phyloP scores from a whole-genome alignment of 2,329 filamentous ascomycete genomes.

The Monilinia polystroma region DNA sequence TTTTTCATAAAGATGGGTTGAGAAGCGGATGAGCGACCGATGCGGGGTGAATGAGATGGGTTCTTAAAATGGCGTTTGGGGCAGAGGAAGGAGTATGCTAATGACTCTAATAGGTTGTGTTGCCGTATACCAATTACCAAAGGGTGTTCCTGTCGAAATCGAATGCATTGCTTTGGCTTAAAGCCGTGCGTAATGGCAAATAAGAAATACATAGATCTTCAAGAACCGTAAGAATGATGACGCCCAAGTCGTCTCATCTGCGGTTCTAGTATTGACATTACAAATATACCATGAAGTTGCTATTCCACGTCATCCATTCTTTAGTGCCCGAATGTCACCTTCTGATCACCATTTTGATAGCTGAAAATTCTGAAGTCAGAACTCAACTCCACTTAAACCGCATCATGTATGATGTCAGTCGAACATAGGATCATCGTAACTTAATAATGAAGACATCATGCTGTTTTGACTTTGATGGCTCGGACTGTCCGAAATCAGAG shows the following conservation, averaged over 20 bases:
- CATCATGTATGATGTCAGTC: not conserved
- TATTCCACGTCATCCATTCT: not conserved
- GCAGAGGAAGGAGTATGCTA: conserved; percentile 2
- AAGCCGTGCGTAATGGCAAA: not conserved
- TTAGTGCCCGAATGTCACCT: not conserved
- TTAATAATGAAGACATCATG: not conserved
- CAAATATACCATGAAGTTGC: not conserved
- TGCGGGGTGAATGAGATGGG: not conserved
- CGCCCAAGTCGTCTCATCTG: not conserved
- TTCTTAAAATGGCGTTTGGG: not conserved
- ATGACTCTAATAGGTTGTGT: conserved; percentile 57
- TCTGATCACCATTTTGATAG: not conserved
- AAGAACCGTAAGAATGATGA: not conserved
- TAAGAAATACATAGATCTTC: not conserved
- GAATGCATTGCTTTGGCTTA: conserved; percentile 78
- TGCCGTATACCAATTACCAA: conserved; percentile 84
- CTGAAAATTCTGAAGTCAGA: not conserved
- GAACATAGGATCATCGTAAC: not conserved
- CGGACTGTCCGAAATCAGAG: not conserved
- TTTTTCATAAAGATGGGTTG: not conserved
- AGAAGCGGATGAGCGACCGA: not conserved
- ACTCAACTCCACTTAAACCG: not conserved
- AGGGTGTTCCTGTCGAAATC: conserved; percentile 87
- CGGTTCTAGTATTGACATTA: not conserved
- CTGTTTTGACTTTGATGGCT: not conserved